phyloP scores from a whole-genome alignment of 2,329 filamentous ascomycete species.

The Xylaria sp. region DNA sequence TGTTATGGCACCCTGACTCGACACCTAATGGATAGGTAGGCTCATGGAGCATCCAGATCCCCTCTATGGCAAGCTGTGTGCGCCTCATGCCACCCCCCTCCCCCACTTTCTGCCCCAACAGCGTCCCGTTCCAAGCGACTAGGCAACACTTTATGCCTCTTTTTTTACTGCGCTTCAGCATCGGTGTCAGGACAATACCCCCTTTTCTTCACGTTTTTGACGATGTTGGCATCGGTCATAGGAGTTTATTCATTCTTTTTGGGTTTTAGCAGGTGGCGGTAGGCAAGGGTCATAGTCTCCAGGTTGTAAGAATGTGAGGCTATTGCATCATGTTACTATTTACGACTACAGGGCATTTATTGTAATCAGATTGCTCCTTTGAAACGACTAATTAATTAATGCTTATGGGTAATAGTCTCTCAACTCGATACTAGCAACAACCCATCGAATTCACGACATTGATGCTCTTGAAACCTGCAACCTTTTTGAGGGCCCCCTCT shows the following conservation, averaged over 20 bases:
- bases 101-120: constrained; percentile 6
- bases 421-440: background rate
- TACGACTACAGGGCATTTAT: constrained; percentile 11
- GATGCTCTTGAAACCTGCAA: background rate
- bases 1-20: background rate
- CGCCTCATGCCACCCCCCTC: background rate
- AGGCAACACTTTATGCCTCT: constrained; percentile 4
- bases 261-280: background rate
- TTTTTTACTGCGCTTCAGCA: constrained; percentile 28
- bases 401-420: background rate
- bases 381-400: constrained; percentile 5
- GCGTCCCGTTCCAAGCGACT: background rate
- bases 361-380: constrained; percentile 18
- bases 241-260: constrained; percentile 26
- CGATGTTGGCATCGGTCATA: constrained; percentile 25
- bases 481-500: background rate
- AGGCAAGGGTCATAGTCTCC: constrained; percentile 10
- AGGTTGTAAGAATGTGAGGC: constrained; percentile 2
- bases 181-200: constrained; percentile 38
- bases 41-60: background rate
- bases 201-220: constrained; percentile 15
- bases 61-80: background rate
- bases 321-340: constrained; percentile 20
- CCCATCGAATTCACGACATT: background rate
- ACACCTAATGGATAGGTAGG: background rate